Conservation (phyloP, 306 rosid genomes). For the Benincasa hispida region DNA sequence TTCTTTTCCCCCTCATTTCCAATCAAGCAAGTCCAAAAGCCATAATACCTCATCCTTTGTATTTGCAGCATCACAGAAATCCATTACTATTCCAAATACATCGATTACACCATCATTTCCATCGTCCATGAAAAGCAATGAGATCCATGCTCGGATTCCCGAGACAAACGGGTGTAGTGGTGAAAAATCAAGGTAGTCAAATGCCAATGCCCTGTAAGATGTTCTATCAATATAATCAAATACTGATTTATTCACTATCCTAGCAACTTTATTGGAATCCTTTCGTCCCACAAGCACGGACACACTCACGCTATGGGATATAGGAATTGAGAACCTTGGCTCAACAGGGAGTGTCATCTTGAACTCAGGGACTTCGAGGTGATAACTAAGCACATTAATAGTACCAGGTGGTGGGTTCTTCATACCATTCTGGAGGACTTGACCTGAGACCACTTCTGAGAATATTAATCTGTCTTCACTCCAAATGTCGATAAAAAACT, state of each 20-base stretch:
- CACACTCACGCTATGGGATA: constrained; percentile 49
- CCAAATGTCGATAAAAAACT: constrained; percentile 86
- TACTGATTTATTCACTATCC: constrained; percentile 48
- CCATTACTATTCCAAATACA: constrained; percentile 90
- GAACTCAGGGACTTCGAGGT: constrained; percentile 51
- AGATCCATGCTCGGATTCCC: constrained; percentile 81
- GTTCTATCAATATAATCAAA: constrained; percentile 74
- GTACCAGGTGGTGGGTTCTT: constrained; percentile 41
- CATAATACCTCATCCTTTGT: constrained; percentile 84
- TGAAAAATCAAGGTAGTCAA: constrained; percentile 78
- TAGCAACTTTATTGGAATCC: constrained; percentile 70
- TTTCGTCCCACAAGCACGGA: constrained; percentile 73
- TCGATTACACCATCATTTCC: constrained; percentile 50
- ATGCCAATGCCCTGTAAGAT: constrained; percentile 64
- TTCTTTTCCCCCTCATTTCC: constrained; percentile 44
- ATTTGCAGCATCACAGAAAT: constrained; percentile 84
- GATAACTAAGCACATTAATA: constrained; percentile 45
- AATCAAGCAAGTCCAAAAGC: constrained; percentile 87
- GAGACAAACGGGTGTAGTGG: constrained; percentile 59
- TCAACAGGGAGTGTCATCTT: constrained; percentile 69
- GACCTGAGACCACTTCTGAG: constrained; percentile 74
- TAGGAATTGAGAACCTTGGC: constrained; percentile 59
- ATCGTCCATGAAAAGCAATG: constrained; percentile 77
- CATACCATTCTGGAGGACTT: constrained; percentile 37
- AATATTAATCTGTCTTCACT: constrained; percentile 45